Base-by-base conservation (phyloP, 352 stramenopile species). In the Phytophthora citricola region DNA sequence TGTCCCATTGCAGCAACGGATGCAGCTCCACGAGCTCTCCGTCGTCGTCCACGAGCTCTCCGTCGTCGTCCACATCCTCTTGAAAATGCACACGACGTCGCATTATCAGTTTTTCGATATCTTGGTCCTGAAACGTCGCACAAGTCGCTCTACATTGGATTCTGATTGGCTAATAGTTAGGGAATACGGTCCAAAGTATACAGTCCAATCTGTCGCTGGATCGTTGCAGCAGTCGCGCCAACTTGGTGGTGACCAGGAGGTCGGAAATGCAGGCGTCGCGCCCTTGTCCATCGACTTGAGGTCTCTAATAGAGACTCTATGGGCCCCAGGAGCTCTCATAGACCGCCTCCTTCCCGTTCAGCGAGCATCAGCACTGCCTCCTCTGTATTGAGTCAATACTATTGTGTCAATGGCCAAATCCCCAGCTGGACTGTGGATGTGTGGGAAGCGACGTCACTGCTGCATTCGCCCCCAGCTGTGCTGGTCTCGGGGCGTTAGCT, bases 1-100 rank as follows among this genome's bases (percentile, higher is more conserved):
- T 63, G 26, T 92, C 83, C 65, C 76, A 89, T 69, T 90, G 75
- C 17, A 92, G 45, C 45, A 89, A 40, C 15, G 78, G 81, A 46
- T 85, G 81, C 38, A 90, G 57, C 26, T 69, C 38, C 0, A 47
- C 53, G 1, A 50, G 17, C 11, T 75, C 51, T 44, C 36, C 27
- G 14, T 63, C n/a, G n/a, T n/a, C n/a, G n/a, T 69, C 38, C 0
- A 47, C 53, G 1, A 50, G 17, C 11, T 75, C 51, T 44, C 36
- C 27, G 14, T 63, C 66, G 34, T 68, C 46, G 12, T 72, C 53
- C n/a, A 43, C 45, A 41, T 68, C 59, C 27, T 62, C 65, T 48
- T 36, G 58, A 54, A 77, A 77, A n/a, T 60, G 58, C 39, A 77
- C 69, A 17, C 66, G 64, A 22, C 55, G 44, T 1, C 40, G 55